These are phyloP conservation scores for Wickerhamiella lipophila DNA, from an alignment of 805 yeast genomes.

Conservation along the genomic window DNA sequence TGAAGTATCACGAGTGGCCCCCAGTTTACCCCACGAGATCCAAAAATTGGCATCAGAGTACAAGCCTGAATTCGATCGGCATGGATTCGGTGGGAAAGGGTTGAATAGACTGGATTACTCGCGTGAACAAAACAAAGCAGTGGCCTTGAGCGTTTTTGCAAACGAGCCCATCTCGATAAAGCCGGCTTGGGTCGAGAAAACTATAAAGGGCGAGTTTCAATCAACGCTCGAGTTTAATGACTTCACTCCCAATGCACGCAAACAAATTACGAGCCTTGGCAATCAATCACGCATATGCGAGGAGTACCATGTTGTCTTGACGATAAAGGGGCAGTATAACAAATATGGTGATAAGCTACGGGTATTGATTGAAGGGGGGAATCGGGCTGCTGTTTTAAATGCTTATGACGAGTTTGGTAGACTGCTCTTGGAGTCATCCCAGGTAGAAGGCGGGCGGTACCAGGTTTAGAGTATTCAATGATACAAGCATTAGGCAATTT, in stretches of 20 bases:
- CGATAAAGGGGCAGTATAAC: constrained; percentile 68
- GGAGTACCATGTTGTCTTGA: constrained; percentile 46
- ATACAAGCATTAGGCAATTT: no score
- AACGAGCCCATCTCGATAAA: constrained; percentile 27
- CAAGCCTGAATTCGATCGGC: constrained; percentile 26
- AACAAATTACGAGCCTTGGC: constrained; percentile 19
- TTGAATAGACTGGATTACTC: constrained; percentile 57
- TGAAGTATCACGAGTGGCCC: constrained; percentile 35
- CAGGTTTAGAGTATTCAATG: no score
- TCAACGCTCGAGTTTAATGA: constrained; percentile 73
- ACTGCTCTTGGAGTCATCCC: neutral
- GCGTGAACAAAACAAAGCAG: constrained; percentile 39
- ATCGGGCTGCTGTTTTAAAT: constrained; percentile 38
- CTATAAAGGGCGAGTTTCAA: constrained; percentile 32
- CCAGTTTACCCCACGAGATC: neutral
- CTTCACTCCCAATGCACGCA: constrained; percentile 42
- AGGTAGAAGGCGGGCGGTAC: neutral
- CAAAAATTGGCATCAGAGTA: neutral
- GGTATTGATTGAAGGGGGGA: constrained; percentile 62
- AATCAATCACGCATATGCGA: constrained; percentile 14
- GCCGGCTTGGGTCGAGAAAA: constrained; percentile 19
- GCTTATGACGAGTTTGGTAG: constrained; percentile 16
- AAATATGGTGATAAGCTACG: constrained; percentile 59
- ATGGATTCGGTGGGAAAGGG: constrained; percentile 91
- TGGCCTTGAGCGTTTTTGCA: constrained; percentile 31